Evolutionary conservation across 192 early-diverging fungal genomes (phyloP), one percentile per base, ranked within the genome.

Genomic region (Gryganskiella cystojenkinii): DNA sequence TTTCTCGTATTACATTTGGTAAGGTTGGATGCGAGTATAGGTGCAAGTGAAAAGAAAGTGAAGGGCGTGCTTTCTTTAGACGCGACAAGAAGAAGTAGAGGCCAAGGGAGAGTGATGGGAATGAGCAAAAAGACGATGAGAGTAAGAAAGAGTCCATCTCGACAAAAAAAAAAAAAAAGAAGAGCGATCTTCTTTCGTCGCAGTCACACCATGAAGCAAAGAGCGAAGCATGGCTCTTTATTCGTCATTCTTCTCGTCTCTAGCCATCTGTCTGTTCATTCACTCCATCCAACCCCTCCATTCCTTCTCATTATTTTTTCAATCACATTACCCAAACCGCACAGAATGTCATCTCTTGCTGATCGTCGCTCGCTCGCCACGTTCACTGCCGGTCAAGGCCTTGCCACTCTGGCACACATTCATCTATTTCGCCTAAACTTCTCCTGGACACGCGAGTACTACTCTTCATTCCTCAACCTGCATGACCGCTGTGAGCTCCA

Each of bases 371-470:
- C 40, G 52, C 67, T 1, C 37, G 13, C 62, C 25, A 31, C 54
- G 19, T 64, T 65, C 42, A 61, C 71, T 35, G 35, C 58, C 43
- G 70, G 70, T 13, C 49, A 64, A 11, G 70, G 70, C 7, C 61
- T 71, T 44, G 46, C 47, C 55, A 37, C 70, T 40, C 61, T 61
- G 1, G 71, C 62, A 8, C 71, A 73, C 60, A 56, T 47, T 34
- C 56, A 73, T 51, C 55, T 73, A 15, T 64, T 20, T 30, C 54
- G 50, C 22, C 46, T n/a, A 3, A 46, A 40, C 37, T 33, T 58
- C 44, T 27, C 27, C 35, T 64, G 10, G 47, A 42, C 61, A 49
- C n/a, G 22, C 28, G 35, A 40, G 15, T n/a, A 52, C 20, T 28
- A 37, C 4, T 33, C 5, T 11, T 11, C 14, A 19, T 64, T 33